Evolutionary conservation across 352 stramenopile genomes (phyloP).

Genomic region (Saprolegnia diclina): DNA sequence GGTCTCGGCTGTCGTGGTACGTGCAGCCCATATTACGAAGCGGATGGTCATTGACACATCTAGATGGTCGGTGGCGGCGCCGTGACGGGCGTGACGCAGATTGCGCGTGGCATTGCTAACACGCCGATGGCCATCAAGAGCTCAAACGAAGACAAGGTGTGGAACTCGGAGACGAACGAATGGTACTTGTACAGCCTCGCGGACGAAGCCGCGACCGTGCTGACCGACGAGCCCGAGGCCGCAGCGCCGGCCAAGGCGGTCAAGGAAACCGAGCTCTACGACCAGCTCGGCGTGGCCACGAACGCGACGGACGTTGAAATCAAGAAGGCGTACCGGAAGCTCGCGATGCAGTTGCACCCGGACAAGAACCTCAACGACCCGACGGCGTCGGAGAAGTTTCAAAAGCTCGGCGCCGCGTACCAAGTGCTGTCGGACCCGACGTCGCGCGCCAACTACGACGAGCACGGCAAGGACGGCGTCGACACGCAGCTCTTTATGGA

Average conservation of each 20-base stretch:
- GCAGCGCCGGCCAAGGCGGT: slow-evolving; percentile 39
- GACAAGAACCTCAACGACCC: slow-evolving; percentile 62
- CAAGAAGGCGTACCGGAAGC: slow-evolving; percentile 69
- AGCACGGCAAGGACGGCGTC: slow-evolving; percentile 34
- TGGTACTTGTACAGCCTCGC: slow-evolving; percentile 56
- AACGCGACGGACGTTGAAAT: slow-evolving; percentile 52
- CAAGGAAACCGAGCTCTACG: slow-evolving; percentile 64
- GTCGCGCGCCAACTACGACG: slow-evolving; percentile 37
- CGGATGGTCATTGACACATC: not conserved
- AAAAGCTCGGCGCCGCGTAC: slow-evolving; percentile 66
- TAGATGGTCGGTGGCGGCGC: slow-evolving; percentile 29
- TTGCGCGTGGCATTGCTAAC: slow-evolving; percentile 27
- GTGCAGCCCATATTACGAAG: not conserved
- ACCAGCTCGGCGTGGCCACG: slow-evolving; percentile 55
- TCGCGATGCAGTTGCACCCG: slow-evolving; percentile 65
- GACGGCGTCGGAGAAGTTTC: slow-evolving; percentile 58
- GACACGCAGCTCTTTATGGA: slow-evolving; percentile 40
- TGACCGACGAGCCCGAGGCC: slow-evolving; percentile 27
- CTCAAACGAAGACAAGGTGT: slow-evolving; percentile 52
- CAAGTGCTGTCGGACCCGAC: slow-evolving; percentile 52
- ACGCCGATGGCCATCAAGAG: slow-evolving; percentile 29
- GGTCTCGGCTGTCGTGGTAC: slow-evolving; percentile 24
- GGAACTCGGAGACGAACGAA: slow-evolving; percentile 48
- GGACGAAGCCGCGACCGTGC: slow-evolving; percentile 34
- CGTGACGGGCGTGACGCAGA: slow-evolving; percentile 29